Conservation (phyloP, 176 grass and related monocot genomes). For the Lolium multiflorum region DNA sequence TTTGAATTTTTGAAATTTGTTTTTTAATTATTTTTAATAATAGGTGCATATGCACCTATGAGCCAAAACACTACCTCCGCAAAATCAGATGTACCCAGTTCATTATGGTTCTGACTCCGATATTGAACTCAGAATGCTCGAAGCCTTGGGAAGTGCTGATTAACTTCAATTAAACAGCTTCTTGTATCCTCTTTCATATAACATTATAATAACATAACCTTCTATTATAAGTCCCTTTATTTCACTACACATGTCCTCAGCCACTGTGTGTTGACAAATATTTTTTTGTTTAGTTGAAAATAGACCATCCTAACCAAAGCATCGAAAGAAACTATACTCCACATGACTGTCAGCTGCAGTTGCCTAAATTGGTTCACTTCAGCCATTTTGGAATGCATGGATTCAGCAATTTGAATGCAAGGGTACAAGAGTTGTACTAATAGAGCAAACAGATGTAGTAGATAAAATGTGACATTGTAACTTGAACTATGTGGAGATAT, state of each 20-base stretch:
- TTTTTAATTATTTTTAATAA: no score
- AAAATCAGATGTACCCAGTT: background rate
- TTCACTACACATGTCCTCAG: slow-evolving; percentile 3
- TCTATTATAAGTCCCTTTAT: background rate
- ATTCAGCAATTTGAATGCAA: no score
- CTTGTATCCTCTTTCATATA: slow-evolving; percentile 1
- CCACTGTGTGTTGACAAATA: no score
- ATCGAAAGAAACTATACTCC: background rate
- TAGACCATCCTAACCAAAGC: background rate
- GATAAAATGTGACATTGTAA: background rate
- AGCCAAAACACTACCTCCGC: no score
- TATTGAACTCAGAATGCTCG: slow-evolving; percentile 16
- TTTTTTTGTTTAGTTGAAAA: background rate
- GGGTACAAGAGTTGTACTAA: no score
- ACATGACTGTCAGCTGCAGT: background rate
- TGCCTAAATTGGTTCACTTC: background rate
- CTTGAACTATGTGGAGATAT: background rate
- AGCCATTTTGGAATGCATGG: background rate
- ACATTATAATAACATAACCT: background rate
- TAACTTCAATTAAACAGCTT: background rate
- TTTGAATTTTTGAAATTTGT: no score
- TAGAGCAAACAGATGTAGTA: background rate
- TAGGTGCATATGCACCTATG: no score
- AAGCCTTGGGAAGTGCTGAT: background rate
- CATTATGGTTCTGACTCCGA: slow-evolving; percentile 17